These are phyloP conservation scores for Quercus engelmannii DNA, from an alignment of 306 rosid genomes.

Conservation along the genomic window DNA sequence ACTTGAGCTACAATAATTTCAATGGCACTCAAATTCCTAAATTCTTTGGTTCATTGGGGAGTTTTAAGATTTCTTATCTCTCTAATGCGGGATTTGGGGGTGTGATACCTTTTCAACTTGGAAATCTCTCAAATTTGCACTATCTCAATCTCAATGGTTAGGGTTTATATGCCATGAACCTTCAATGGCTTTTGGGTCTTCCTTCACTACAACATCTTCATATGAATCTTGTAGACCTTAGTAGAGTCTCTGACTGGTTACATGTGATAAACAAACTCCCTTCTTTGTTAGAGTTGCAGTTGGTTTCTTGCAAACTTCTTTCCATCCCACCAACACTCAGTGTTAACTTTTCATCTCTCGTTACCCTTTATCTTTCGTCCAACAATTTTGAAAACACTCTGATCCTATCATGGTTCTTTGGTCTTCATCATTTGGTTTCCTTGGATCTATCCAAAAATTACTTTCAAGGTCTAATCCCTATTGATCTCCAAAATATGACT, in stretches of 20 bases:
- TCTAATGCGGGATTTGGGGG: background rate
- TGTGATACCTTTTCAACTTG: conserved; percentile 6
- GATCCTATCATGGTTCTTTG: too few relatives aligned
- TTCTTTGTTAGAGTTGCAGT: background rate
- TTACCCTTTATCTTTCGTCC: too few relatives aligned
- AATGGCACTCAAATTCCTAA: background rate
- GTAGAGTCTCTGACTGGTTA: too few relatives aligned
- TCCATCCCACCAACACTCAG: background rate
- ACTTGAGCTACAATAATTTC: conserved; percentile 1
- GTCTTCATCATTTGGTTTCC: background rate
- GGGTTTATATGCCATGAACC: background rate
- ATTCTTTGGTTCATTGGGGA: conserved; percentile 12
- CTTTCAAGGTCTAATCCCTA: conserved; percentile 18
- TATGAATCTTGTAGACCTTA: too few relatives aligned
- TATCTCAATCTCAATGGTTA: background rate
- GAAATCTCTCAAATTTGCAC: background rate
- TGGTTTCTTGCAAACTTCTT: background rate
- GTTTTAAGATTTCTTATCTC: conserved; percentile 1
- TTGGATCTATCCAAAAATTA: background rate
- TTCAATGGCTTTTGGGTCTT: background rate
- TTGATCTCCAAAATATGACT: conserved; percentile 9
- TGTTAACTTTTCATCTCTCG: background rate
- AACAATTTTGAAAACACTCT: too few relatives aligned
- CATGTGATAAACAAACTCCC: too few relatives aligned
- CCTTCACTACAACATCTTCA: too few relatives aligned